phyloP scores from a whole-genome alignment of 441 rosid genomes.

The Arabidopsis lyrata region DNA sequence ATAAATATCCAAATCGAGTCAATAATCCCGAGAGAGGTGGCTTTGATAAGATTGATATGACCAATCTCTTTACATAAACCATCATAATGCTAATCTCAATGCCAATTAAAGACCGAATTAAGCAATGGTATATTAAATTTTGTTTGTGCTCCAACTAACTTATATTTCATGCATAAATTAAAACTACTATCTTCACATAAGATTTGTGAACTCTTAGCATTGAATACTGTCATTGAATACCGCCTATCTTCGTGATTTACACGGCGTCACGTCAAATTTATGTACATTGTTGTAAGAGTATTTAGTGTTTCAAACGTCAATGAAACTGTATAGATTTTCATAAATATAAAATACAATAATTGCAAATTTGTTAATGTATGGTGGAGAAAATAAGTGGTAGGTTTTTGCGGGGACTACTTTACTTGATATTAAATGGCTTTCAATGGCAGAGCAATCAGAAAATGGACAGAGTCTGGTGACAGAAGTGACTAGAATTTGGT shows the following conservation, averaged over 20 bases:
- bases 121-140: slow-evolving; percentile 1
- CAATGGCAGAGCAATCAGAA: slow-evolving; percentile 8
- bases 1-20: slow-evolving; percentile 29
- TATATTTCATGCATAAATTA: slow-evolving; percentile 16
- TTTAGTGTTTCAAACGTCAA: background rate
- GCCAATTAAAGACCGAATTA: background rate
- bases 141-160: slow-evolving; percentile 18
- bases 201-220: slow-evolving; percentile 15
- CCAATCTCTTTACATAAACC: background rate
- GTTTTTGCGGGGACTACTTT: slow-evolving; percentile 13
- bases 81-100: background rate
- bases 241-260: background rate
- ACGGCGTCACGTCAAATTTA: slow-evolving; percentile 15
- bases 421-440: slow-evolving; percentile 27
- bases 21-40: slow-evolving; percentile 32
- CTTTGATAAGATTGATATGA: slow-evolving; percentile 18
- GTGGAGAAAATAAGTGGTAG: slow-evolving; percentile 30
- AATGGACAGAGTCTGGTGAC: background rate
- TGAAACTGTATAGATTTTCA: background rate
- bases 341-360: background rate
- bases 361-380: background rate
- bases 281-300: background rate
- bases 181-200: background rate
- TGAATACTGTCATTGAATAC: background rate
- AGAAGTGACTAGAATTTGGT: slow-evolving; percentile 3